A percentile compares a stretch with the other conserved stretches of the same genome.
These are phyloP conservation scores for Paxillus ammoniavirescens DNA, from an alignment of 768 basidiomycete genomes.

Conservation along the genomic window DNA sequence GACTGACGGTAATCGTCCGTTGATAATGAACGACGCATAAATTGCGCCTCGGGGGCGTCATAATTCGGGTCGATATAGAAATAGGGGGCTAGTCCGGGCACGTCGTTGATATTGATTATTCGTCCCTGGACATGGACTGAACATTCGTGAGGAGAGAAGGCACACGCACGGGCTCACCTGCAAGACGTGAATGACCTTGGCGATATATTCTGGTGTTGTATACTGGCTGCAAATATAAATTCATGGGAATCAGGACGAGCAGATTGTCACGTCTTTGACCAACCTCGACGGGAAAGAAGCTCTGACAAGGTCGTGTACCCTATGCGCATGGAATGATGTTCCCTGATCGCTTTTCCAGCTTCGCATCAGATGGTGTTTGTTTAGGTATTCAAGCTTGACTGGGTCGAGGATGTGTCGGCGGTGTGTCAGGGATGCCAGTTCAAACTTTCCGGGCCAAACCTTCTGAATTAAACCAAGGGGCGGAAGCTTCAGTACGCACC, in stretches of 20 bases:
- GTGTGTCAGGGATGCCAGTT: conserved; percentile 73
- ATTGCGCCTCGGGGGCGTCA: conserved; percentile 48
- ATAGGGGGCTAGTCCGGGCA: conserved; percentile 67
- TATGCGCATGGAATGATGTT: conserved; percentile 50
- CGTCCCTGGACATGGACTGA: conserved; percentile 50
- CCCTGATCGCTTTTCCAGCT: conserved; percentile 50
- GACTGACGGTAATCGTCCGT: conserved; percentile 45
- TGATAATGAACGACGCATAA: conserved; percentile 47
- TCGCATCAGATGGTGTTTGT: conserved; percentile 78
- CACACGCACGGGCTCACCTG: conserved; percentile 40
- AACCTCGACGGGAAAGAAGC: conserved; percentile 61
- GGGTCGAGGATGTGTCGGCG: conserved; percentile 81
- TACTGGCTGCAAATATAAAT: conserved; percentile 35
- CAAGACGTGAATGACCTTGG: conserved; percentile 57
- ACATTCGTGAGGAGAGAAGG: background rate
- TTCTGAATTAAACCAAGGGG: background rate
- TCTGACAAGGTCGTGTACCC: conserved; percentile 53
- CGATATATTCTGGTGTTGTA: conserved; percentile 57
- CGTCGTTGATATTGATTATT: conserved; percentile 65
- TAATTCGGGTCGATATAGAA: conserved; percentile 76
- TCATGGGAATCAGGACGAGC: background rate
- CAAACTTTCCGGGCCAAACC: conserved; percentile 50
- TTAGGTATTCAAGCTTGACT: conserved; percentile 80
- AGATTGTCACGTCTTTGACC: background rate
- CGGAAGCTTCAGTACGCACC: conserved; percentile 34